Base-by-base conservation (phyloP, 257 asterid genomes). In the Solanum pennellii region DNA sequence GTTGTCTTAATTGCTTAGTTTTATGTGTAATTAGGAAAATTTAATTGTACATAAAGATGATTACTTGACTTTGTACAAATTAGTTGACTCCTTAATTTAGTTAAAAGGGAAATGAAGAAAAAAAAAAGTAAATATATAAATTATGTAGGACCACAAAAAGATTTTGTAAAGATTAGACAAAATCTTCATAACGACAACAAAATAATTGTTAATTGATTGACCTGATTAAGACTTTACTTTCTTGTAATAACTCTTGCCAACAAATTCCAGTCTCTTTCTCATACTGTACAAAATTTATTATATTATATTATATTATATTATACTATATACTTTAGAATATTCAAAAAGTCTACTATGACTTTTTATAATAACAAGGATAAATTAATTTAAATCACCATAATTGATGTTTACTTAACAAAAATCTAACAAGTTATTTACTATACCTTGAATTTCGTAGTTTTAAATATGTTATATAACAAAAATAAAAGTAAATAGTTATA, bases 241-340 rank as follows among this genome's bases (percentile, higher is more conserved):
- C 56, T 37, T 85, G 59, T 73, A 91, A 82, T 82, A 83, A 85
- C 90, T 29, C 73, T 83, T 76, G 39, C 56, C 90, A 77, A 44
- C 89, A 37, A 85, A 87, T 62, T 62, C 39, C 84, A 82, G 21
- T 42, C 72, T n/a, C 87, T 84, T 84, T 66, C 87, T 66, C 82
- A 41, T 42, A 18, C 39, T 47, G 6, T 29, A 16, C 5, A 62
- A 2, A 10, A 2, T 18, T 35, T 73, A 27, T 71, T 16, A 3
- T 68, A 25, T 68, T 71, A 3, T 10, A 75, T 41, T 20, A 75
- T 75, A 42, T 76, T 15, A 52, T 52, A 52, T 68, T 33, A 29
- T 72, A 76, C 25, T 21, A 41, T 75, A 42, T 76, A 10, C 84
- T 45, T 5, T 18, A 45, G 66, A 45, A 79, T 79, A 79, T 79